phyloP scores from a whole-genome alignment of 2,329 filamentous ascomycete species.

The Colletotrichum musicola region DNA sequence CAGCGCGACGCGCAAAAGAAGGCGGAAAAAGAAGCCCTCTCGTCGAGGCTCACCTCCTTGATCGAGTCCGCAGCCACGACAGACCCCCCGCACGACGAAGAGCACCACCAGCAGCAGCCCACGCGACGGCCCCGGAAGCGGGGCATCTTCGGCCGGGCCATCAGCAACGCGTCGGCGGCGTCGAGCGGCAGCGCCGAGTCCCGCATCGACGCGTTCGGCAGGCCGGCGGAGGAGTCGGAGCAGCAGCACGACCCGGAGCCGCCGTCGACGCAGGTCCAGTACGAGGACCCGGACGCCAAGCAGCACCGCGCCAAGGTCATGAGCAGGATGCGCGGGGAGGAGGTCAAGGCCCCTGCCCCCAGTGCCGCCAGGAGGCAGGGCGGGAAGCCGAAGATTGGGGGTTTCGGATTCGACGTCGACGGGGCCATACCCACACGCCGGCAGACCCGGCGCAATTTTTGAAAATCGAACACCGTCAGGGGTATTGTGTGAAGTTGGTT shows the following conservation, averaged over 20 bases:
- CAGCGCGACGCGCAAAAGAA: conserved; percentile 43
- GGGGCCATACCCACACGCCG: conserved; percentile 3
- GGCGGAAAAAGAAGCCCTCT: conserved; percentile 56
- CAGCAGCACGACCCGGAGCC: conserved; percentile 44
- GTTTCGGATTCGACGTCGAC: conserved; percentile 31
- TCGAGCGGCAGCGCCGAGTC: conserved; percentile 60
- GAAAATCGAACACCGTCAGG: not conserved
- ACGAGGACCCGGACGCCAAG: conserved; percentile 63
- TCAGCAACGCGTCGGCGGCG: conserved; percentile 68
- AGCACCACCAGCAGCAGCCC: conserved; percentile 25
- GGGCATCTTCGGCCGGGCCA: conserved; percentile 68
- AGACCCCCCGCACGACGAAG: conserved; percentile 36
- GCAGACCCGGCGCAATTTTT: conserved; percentile 25
- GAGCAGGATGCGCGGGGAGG: conserved; percentile 54
- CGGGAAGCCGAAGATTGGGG: conserved; percentile 26
- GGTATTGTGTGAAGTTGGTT: not conserved
- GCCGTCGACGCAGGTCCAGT: conserved; percentile 66
- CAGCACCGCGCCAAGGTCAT: conserved; percentile 58
- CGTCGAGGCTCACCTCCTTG: conserved; percentile 58
- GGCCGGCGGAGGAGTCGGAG: conserved; percentile 19
- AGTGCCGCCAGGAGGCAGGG: not conserved
- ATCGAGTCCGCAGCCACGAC: conserved; percentile 49
- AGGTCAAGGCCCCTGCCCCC: conserved; percentile 1
- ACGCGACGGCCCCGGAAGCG: conserved; percentile 53
- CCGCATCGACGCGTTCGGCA: conserved; percentile 40